These are phyloP conservation scores for Rhizoclosmatium sp. DNA, from an alignment of 192 early-diverging fungal species.

Conservation along the genomic window DNA sequence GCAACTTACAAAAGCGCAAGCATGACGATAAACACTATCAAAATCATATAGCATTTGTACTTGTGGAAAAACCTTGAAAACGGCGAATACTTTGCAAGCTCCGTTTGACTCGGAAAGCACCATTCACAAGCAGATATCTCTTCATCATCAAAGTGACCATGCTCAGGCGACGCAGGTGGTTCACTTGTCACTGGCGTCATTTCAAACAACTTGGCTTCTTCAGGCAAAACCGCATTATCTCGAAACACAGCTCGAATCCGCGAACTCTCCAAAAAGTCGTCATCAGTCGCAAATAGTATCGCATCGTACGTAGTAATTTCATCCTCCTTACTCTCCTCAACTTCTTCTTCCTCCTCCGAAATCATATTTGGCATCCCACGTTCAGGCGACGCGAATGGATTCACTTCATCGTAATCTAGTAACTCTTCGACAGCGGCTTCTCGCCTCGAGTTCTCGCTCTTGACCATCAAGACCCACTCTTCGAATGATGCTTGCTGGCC, in stretches of 20 bases:
- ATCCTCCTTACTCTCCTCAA: conserved; percentile 3
- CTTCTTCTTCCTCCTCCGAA: conserved; percentile 2
- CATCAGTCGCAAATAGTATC: conserved; percentile 66
- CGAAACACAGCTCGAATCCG: conserved; percentile 58
- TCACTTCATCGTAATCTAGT: conserved; percentile 48
- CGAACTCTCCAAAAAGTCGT: conserved; percentile 65
- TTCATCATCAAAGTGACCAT: neutral
- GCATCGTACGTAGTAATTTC: conserved; percentile 53
- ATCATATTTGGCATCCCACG: neutral
- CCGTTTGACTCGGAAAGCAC: conserved; percentile 20
- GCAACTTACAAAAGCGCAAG: conserved; percentile 28
- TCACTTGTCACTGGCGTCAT: conserved; percentile 64
- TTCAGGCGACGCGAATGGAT: conserved; percentile 38
- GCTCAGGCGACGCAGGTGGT: conserved; percentile 34
- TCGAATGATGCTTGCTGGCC: conserved; percentile 50
- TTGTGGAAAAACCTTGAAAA: neutral
- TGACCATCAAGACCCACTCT: conserved; percentile 59
- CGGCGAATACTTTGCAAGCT: neutral
- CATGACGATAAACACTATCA: conserved; percentile 16
- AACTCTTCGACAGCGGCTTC: conserved; percentile 16
- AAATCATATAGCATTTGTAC: conserved; percentile 16
- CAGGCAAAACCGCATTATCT: conserved; percentile 57
- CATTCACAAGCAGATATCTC: conserved; percentile 13
- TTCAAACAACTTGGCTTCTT: conserved; percentile 68
- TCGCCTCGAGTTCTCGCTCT: conserved; percentile 10